Evolutionary conservation across 2,329 filamentous ascomycete species (phyloP), one percentile per base, ranked within the genome.

Genomic region (Ustilaginoidea virens): DNA sequence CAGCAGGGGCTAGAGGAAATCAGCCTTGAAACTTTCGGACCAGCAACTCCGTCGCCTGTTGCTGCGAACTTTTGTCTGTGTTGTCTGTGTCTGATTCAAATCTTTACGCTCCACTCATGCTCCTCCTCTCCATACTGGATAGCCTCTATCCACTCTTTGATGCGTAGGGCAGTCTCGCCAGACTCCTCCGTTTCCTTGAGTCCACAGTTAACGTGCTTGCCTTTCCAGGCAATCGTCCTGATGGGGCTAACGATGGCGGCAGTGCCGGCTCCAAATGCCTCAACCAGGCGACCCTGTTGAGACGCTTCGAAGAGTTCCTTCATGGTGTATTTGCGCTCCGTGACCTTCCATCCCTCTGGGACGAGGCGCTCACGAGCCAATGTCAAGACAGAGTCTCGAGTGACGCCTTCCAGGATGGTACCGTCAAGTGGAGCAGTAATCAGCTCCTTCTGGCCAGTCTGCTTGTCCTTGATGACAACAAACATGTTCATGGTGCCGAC

Each of bases 401-500:
- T 94, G 5, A 98, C 85, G 44, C 90, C 90, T 56, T 92, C 83
- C 25, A 98, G 69, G 40, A 98, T 98, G 17, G 87, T 98, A 28
- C 90, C 90, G 52, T 98, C 90, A 10, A 98, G 68, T 15, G 90
- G 90, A 21, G 87, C 83, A n/a, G 90, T 98, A 45, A 94, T 54
- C 30, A 98, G 70, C 62, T 94, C 86, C 48, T 86, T 87, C 59
- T 86, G 70, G 6, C 87, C 90, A 9, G 83, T 90, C 53, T 80
- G 67, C 65, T 80, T 81, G 62, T 92, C 74, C 59, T 74, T 74
- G 43, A 96, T 58, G 23, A 80, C 86, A 18, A 79, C 77, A 47
- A 96, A 98, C 52, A 98, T 74, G 60, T 98, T 98, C 90, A 98
- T 98, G 33, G 90, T 96, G 46, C 90, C 90, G 32, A 94, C 90